These are phyloP conservation scores for Didymella sp. DNA, from an alignment of 2,329 filamentous ascomycete genomes.

Conservation along the genomic window DNA sequence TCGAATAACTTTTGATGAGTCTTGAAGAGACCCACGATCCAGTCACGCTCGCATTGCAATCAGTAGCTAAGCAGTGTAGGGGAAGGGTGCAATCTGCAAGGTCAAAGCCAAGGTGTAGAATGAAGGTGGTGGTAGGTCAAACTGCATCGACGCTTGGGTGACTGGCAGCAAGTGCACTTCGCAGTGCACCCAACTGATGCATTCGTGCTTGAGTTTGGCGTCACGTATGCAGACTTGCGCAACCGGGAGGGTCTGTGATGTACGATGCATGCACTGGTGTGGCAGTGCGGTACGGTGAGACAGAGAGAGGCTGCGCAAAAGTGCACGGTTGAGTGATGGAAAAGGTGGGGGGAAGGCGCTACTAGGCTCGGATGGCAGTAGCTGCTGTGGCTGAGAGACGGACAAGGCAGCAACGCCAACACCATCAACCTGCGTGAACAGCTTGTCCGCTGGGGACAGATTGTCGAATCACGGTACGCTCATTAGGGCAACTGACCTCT, in stretches of 20 bases:
- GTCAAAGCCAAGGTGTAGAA: background rate
- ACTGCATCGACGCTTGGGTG: background rate
- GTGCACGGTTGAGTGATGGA: constrained; percentile 15
- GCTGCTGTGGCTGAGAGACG: constrained; percentile 26
- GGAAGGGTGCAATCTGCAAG: constrained; percentile 9
- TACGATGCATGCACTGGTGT: constrained; percentile 26
- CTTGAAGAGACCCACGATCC: constrained; percentile 12
- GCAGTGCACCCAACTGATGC: background rate
- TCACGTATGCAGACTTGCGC: constrained; percentile 12
- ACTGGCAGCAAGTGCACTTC: constrained; percentile 7
- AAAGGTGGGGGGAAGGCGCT: constrained; percentile 13
- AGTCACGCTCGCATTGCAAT: constrained; percentile 8
- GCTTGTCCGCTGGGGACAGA: constrained; percentile 28
- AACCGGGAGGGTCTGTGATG: constrained; percentile 5
- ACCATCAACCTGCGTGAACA: constrained; percentile 26
- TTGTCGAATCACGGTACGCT: constrained; percentile 22
- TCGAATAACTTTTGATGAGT: constrained; percentile 30
- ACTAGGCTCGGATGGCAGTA: background rate
- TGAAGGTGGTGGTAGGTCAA: constrained; percentile 4
- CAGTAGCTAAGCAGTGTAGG: background rate
- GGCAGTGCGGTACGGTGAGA: constrained; percentile 41
- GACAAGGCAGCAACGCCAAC: constrained; percentile 26
- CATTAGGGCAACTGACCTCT: constrained; percentile 21
- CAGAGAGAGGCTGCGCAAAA: constrained; percentile 30
- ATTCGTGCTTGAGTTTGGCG: constrained; percentile 6